Conservation (phyloP, 1,139 yeast genomes). For the Groenewaldozyma auringiensis region DNA sequence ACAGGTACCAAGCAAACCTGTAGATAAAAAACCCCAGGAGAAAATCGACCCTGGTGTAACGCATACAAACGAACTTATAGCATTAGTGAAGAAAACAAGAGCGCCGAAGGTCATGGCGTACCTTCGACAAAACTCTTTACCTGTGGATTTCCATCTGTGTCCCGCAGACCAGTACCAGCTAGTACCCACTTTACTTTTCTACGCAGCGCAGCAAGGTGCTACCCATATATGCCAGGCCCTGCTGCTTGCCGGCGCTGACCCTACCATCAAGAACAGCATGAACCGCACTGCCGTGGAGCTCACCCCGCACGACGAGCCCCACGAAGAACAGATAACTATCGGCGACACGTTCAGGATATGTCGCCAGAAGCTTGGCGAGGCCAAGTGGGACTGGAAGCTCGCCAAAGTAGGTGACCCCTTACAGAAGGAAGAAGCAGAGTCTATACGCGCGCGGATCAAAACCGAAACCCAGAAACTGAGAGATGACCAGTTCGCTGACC, state of each 20-base stretch:
- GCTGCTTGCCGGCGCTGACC: conserved; percentile 61
- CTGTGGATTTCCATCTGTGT: conserved; percentile 43
- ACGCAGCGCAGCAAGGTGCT: conserved; percentile 61
- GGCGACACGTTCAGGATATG: conserved; percentile 59
- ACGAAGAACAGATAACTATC: conserved; percentile 40
- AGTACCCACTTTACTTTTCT: conserved; percentile 74
- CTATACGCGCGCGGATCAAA: not conserved
- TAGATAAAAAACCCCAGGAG: conserved; percentile 19
- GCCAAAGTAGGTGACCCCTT: conserved; percentile 63
- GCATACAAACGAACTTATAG: conserved; percentile 51
- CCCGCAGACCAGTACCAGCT: conserved; percentile 47
- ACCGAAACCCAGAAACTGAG: conserved; percentile 31
- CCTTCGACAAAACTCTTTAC: conserved; percentile 49
- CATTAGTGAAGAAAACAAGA: conserved; percentile 60
- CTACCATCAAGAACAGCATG: conserved; percentile 44
- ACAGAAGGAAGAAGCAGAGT: conserved; percentile 54
- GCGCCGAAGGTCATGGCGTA: conserved; percentile 67
- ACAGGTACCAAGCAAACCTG: conserved; percentile 20
- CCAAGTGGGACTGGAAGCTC: conserved; percentile 56
- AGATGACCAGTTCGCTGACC: conserved; percentile 22
- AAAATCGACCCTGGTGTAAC: conserved; percentile 31
- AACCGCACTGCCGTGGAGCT: conserved; percentile 64
- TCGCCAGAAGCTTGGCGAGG: conserved; percentile 44
- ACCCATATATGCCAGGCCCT: conserved; percentile 61
- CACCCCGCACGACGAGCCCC: conserved; percentile 25